Conservation (phyloP, 2,329 filamentous ascomycete genomes). For the Paramyrothecium roridum region DNA sequence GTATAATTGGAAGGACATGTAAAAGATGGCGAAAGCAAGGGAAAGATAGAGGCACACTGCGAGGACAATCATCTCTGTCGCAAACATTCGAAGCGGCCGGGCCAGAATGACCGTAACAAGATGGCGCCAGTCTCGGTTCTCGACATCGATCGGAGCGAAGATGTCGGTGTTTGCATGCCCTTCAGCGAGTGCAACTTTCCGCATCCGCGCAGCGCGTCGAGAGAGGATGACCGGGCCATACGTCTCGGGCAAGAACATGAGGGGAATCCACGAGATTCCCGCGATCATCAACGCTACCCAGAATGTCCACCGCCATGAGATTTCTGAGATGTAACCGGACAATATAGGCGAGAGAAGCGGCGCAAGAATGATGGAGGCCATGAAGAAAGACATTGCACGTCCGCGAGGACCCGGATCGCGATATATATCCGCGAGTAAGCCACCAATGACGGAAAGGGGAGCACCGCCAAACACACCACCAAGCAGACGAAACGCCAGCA, state of each 20-base stretch:
- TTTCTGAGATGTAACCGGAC: neutral
- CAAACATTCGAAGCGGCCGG: neutral
- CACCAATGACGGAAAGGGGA: slow-evolving; percentile 57
- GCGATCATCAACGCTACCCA: neutral
- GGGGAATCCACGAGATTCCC: neutral
- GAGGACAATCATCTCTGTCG: neutral
- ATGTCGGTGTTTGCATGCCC: neutral
- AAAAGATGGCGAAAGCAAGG: neutral
- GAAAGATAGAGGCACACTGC: neutral
- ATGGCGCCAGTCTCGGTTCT: neutral
- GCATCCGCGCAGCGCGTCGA: neutral
- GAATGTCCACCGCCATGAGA: neutral
- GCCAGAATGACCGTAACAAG: neutral
- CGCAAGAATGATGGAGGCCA: neutral
- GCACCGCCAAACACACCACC: slow-evolving; percentile 48
- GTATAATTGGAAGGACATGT: slow-evolving; percentile 1
- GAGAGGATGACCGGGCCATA: neutral
- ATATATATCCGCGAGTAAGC: slow-evolving; percentile 64
- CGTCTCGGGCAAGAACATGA: neutral
- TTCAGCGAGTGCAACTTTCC: neutral
- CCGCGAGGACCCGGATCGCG: slow-evolving; percentile 26
- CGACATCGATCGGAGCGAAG: neutral
- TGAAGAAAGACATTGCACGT: neutral
- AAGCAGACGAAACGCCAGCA: slow-evolving; percentile 53
- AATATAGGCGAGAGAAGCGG: neutral